Base-by-base conservation (phyloP, 306 rosid genomes). In the Canavalia ensiformis region DNA sequence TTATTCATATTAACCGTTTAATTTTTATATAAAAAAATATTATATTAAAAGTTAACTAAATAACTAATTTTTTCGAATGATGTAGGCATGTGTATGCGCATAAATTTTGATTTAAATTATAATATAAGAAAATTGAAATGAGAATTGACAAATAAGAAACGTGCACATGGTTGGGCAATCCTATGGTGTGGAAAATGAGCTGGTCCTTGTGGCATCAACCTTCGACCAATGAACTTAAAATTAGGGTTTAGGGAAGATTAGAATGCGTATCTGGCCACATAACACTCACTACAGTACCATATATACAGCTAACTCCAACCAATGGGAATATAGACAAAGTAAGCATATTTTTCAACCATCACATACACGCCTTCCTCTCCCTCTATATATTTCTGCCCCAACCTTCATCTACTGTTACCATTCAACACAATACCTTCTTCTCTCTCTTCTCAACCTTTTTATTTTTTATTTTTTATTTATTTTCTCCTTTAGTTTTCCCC, bases 161-260 rank as follows among this genome's bases (percentile, higher is more conserved):
- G 8, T 59, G 42, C 66, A 10, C 42, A 31, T 59, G 66, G 42
- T 4, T 59, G 42, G 41, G 42, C n/a, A 0, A 30, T 59, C n/a
- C 2, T 31, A 10, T 60, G 44, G 28, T 33, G 44, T 30, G 47
- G 10, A 63, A 63, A 70, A 72, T 62, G 77, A 71, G 81, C 4
- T 13, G 7, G 72, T 41, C 68, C 59, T 56, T 65, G 63, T 54
- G 72, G 73, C 81, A 42, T 72, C 34, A 57, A 42, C 63, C 49
- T 30, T 79, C 44, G 42, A 47, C 83, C 86, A 28, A 45, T n/a
- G 13, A 69, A 77, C 18, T 25, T 49, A 81, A 77, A 81, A 77
- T 44, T 80, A 93, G 93, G 95, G 90, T 89, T 90, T 57, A 75
- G 72, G 65, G 81, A 79, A 78, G 87, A 89, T 54, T 79, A 77